Base-by-base conservation (phyloP, 371 early-diverging fungal species). In the Sanchytrium tribonematis region DNA sequence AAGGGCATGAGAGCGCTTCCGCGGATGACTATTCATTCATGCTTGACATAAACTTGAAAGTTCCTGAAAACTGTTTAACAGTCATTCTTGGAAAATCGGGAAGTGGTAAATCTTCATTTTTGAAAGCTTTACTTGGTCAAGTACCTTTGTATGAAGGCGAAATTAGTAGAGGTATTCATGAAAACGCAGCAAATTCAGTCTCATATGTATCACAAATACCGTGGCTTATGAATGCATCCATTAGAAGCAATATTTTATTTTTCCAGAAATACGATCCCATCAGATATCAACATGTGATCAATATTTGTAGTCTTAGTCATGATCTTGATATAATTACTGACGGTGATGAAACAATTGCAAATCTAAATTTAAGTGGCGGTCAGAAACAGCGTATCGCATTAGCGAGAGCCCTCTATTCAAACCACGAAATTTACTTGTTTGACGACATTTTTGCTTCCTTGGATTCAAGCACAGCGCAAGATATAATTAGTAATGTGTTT, bases 41-140 rank as follows among this genome's bases (percentile, higher is more conserved):
- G 17, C 68, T 71, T 28, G 48, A 48, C 22, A 22, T 48, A 48
- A 22, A 72, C 65, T 74, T 86, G 68, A 75, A 69, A 28, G 76
- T 85, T 32, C 71, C 74, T 16, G 78, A 80, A 28, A 79, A 79
- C 0, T 75, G 82, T 69, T 48, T 83, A 28, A 75, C 84, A 31
- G 86, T 83, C 1, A 78, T 86, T 30, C 81, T 86, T 1, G 87
- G 87, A 27, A 84, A 84, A 71, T 79, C 85, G 12, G 85, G 83
- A 29, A 80, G 83, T 2, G 85, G 86, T 48, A 80, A 80, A 69
- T 80, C 80, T 1, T 81, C 81, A 16, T 76, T 85, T 5, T 67
- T 85, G 30, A 80, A 82, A 0, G 84, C 84, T 1, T 74, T 85
- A 66, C 79, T 84, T 77, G 83, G 85, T 17, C 85, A 85, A 71